Conservation (phyloP, 495 filamentous ascomycete species). For the Penicillium turbatum region DNA sequence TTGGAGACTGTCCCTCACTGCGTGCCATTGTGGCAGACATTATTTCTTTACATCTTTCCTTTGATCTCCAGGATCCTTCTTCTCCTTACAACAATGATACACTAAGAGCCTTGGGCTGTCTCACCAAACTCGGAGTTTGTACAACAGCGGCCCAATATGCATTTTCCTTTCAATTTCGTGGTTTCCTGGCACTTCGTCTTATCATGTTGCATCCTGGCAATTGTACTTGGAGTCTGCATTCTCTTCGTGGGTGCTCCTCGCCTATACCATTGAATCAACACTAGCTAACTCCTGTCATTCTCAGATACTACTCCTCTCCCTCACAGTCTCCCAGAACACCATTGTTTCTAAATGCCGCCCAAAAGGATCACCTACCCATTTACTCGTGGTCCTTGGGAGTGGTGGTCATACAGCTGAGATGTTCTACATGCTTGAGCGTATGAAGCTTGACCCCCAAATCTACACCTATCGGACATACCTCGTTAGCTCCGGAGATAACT, state of each 20-base stretch:
- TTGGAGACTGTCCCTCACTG: neutral
- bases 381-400: constrained; percentile 81
- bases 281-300: constrained; percentile 3
- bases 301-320: constrained; percentile 26
- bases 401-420: constrained; percentile 96
- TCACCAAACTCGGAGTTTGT: neutral
- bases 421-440: constrained; percentile 66
- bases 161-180: neutral
- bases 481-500: constrained; percentile 67
- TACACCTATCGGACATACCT: constrained; percentile 77
- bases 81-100: neutral
- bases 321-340: constrained; percentile 33
- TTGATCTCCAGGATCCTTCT: neutral
- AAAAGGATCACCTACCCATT: constrained; percentile 49
- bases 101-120: neutral
- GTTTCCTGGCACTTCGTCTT: neutral
- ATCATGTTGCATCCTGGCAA: neutral
- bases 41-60: neutral
- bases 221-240: constrained; percentile 8
- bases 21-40: neutral
- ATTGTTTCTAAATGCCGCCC: constrained; percentile 30
- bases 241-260: constrained; percentile 18
- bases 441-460: constrained; percentile 39
- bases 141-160: neutral
- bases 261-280: neutral